Percentiles rank a stretch among this genome's conserved stretches.
These are phyloP conservation scores for Nymphaea thermarum DNA, from an alignment of 164 flowering plant species.

Conservation along the genomic window DNA sequence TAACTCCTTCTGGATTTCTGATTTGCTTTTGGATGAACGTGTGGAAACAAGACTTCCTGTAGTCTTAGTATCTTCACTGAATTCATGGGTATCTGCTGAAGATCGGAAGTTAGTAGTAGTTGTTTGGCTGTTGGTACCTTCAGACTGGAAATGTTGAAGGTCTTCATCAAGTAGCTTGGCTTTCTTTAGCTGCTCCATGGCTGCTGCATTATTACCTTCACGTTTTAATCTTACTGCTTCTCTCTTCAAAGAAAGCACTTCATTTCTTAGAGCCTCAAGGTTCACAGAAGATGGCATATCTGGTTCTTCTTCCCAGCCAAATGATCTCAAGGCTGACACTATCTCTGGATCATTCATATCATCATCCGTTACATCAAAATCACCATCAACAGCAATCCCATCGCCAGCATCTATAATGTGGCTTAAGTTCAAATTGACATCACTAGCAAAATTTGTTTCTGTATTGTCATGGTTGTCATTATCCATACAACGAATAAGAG, in stretches of 20 bases:
- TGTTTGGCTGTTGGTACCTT: neutral
- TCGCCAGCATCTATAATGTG: constrained; percentile 29
- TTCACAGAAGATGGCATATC: constrained; percentile 24
- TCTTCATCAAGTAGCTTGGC: constrained; percentile 66
- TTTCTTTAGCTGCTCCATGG: constrained; percentile 56
- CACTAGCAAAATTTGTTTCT: constrained; percentile 12
- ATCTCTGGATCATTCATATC: constrained; percentile 87
- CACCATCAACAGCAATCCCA: constrained; percentile 31
- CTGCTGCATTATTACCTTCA: constrained; percentile 61
- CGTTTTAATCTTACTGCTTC: constrained; percentile 60
- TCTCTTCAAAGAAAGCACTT: constrained; percentile 54
- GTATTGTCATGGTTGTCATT: constrained; percentile 23
- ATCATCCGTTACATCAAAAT: constrained; percentile 71
- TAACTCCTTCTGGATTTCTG: constrained; percentile 66
- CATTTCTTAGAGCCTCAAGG: constrained; percentile 25
- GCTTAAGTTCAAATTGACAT: constrained; percentile 24
- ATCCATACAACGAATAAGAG: constrained; percentile 54
- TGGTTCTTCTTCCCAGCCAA: constrained; percentile 79
- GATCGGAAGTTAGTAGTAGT: neutral
- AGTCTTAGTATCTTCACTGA: constrained; percentile 3
- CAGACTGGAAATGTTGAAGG: constrained; percentile 22
- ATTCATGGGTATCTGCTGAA: neutral
- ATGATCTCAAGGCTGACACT: constrained; percentile 43
- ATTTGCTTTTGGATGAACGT: constrained; percentile 40
- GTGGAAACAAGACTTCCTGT: constrained; percentile 6